phyloP scores from a whole-genome alignment of 1,284 basidiomycete genomes.

The Trametes versicolor region DNA sequence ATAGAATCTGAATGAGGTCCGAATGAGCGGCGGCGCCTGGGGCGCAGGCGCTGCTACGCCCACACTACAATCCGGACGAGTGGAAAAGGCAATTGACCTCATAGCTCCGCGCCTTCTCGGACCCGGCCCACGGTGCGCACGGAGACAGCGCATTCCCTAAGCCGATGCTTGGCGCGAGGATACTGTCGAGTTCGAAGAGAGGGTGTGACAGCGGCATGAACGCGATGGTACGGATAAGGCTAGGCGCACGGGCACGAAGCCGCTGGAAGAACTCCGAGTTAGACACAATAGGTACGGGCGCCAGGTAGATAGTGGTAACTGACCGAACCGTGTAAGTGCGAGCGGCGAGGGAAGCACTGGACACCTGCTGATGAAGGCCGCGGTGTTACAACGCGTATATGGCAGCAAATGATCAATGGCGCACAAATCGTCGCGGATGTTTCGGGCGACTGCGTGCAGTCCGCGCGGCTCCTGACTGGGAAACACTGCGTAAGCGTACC shows the following conservation, averaged over 20 bases:
- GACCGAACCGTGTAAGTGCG: conserved; percentile 15
- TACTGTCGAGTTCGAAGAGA: background rate
- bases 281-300: conserved; percentile 28
- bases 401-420: conserved; percentile 14
- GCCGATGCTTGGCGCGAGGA: conserved; percentile 24
- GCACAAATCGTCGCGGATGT: conserved; percentile 31
- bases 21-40: conserved; percentile 23
- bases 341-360: conserved; percentile 2
- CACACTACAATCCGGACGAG: conserved; percentile 19
- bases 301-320: conserved; percentile 21
- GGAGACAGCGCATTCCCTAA: conserved; percentile 10
- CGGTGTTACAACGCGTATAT: conserved; percentile 23
- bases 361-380: conserved; percentile 22
- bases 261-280: conserved; percentile 27
- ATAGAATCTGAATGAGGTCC: conserved; percentile 1
- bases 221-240: conserved; percentile 25
- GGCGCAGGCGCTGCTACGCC: conserved; percentile 17
- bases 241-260: conserved; percentile 22
- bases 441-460: conserved; percentile 4
- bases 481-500: conserved; percentile 4
- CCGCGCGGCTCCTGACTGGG: conserved; percentile 11
- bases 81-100: conserved; percentile 20
- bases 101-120: conserved; percentile 27
- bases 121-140: conserved; percentile 20
- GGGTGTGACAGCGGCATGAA: conserved; percentile 20